Base-by-base conservation (phyloP, 495 filamentous ascomycete species). In the Daldinia childiae region DNA sequence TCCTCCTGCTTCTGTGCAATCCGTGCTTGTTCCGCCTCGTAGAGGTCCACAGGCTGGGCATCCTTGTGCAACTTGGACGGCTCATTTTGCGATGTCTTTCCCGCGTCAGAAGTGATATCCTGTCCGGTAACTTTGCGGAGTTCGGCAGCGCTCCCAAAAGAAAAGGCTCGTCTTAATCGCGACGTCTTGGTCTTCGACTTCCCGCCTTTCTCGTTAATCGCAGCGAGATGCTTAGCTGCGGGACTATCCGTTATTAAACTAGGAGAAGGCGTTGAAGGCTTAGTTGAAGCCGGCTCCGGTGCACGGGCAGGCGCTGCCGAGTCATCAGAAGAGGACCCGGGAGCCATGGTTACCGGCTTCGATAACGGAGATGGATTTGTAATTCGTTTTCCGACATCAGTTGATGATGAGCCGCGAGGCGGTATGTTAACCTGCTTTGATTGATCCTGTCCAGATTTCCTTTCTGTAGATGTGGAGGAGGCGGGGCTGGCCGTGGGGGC, bases 131-230 rank as follows among this genome's bases (percentile, higher is more conserved):
- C 93, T 70, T 92, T 92, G 58, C 93, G 86, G 39, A 99, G 87
- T 77, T 99, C 96, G 9, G 94, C 93, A 45, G 95, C 92, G 77
- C 96, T 98, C 19, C 95, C 94, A 80, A 99, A 99, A 0, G 96
- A 98, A 78, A 99, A 98, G 3, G 95, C 95, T 75, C 95, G 88
- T 63, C 95, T 87, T 52, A 99, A 82, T 58, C 95, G 86, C n/a
- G 91, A 94, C 64, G 96, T 96, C 81, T 97, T 95, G 61, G 89
- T 93, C 64, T 90, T 90, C 6, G 79, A 72, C 68, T 87, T 90
- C 72, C 87, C 88, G 1, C 83, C 79, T 71, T 90, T 93, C 63
- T 95, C 92, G 54, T 88, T 92, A 38, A 98, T 81, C 9, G 93
- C 93, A 9, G 91, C 87, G 41, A 97, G 84, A 54, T 94, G 92